These are phyloP conservation scores for Crucibulum laeve DNA, from an alignment of 768 basidiomycete genomes.

Conservation along the genomic window DNA sequence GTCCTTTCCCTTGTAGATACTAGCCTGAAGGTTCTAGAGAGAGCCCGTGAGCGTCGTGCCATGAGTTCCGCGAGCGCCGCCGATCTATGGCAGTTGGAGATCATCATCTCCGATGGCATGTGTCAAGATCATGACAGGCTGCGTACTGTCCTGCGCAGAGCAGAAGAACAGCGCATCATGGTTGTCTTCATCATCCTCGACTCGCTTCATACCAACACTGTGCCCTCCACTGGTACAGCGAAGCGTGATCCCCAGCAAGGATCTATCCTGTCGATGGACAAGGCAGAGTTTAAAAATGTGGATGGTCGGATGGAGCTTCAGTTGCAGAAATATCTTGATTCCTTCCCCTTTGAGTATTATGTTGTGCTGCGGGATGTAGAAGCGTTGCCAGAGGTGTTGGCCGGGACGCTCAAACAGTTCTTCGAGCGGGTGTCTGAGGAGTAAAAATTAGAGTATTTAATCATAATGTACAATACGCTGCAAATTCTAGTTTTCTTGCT, in stretches of 20 bases:
- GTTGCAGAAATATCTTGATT: constrained; percentile 86
- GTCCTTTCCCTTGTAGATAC: constrained; percentile 78
- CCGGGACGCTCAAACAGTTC: constrained; percentile 88
- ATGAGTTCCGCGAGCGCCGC: constrained; percentile 60
- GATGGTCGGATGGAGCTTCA: constrained; percentile 83
- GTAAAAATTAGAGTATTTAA: constrained; percentile 34
- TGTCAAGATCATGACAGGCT: constrained; percentile 93
- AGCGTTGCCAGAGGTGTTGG: constrained; percentile 85
- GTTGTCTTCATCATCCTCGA: constrained; percentile 96
- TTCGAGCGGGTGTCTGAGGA: constrained; percentile 81
- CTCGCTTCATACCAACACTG: constrained; percentile 53
- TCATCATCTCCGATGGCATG: constrained; percentile 99
- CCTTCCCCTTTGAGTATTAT: constrained; percentile 98
- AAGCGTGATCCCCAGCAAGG: constrained; percentile 35
- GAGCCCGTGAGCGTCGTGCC: constrained; percentile 65
- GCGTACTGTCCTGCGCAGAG: constrained; percentile 73
- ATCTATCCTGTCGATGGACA: constrained; percentile 92
- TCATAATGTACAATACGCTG: neutral
- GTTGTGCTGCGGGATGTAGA: constrained; percentile 90
- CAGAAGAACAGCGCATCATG: constrained; percentile 88
- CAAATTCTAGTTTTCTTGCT: neutral
- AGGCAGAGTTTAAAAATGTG: constrained; percentile 80
- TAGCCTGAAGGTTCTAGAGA: constrained; percentile 69
- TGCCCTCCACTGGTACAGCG: constrained; percentile 11
- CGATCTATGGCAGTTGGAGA: constrained; percentile 95